Conservation (phyloP, 768 basidiomycete genomes). For the Pisolithus tinctorius region DNA sequence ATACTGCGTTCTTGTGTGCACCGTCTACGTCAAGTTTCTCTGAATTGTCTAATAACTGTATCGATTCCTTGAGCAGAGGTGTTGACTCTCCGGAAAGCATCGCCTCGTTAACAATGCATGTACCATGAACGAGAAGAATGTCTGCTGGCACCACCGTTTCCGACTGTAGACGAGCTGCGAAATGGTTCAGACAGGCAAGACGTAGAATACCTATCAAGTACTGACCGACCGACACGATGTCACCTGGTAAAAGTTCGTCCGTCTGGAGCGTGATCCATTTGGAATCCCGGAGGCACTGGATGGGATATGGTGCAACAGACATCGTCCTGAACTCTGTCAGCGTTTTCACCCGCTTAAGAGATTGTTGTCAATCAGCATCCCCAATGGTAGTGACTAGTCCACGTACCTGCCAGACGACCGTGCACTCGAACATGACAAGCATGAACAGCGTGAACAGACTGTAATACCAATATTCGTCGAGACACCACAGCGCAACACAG, state of each 20-base stretch:
- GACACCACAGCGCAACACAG: conserved; percentile 94
- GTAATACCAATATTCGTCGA: conserved; percentile 99
- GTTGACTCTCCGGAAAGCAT: conserved; percentile 99
- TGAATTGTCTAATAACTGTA: conserved; percentile 68
- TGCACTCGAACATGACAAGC: conserved; percentile 97
- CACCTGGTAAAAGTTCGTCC: conserved; percentile 86
- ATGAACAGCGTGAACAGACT: conserved; percentile 97
- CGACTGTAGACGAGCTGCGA: conserved; percentile 53
- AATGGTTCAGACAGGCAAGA: conserved; percentile 1
- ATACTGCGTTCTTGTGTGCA: conserved; percentile 76
- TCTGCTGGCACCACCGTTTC: conserved; percentile 94
- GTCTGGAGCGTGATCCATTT: conserved; percentile 80
- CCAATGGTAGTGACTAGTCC: not conserved
- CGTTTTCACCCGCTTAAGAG: conserved; percentile 76
- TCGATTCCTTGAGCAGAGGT: conserved; percentile 91
- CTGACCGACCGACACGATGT: conserved; percentile 77
- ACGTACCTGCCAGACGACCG: conserved; percentile 94
- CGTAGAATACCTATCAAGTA: conserved; percentile 14
- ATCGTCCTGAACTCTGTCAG: conserved; percentile 95
- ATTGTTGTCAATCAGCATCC: not conserved
- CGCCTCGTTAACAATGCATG: conserved; percentile 96
- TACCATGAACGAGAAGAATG: conserved; percentile 85
- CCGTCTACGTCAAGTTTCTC: conserved; percentile 84
- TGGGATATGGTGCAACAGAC: conserved; percentile 87
- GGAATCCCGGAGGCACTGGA: conserved; percentile 71